These are phyloP conservation scores for Citrus maxima DNA, from an alignment of 345 rosid genomes.

Conservation along the genomic window DNA sequence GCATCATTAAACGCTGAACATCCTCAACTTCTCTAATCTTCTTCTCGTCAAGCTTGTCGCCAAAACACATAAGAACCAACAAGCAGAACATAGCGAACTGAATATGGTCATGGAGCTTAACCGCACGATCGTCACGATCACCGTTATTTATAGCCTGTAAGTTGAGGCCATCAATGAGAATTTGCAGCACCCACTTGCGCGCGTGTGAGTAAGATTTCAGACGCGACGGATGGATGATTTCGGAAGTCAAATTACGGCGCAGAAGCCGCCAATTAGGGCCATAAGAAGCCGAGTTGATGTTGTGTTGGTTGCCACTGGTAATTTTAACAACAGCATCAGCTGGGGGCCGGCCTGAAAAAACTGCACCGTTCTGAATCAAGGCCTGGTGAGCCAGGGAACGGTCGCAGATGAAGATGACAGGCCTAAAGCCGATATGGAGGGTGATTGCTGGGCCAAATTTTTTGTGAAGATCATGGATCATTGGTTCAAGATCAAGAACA, in stretches of 20 bases:
- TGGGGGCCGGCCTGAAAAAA: neutral
- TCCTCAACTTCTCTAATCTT: neutral
- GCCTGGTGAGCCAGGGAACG: neutral
- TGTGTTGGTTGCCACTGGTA: neutral
- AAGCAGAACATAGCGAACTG: neutral
- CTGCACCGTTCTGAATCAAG: neutral
- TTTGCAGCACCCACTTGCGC: constrained; percentile 14
- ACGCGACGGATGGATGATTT: neutral
- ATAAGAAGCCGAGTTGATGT: neutral
- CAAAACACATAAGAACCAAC: neutral
- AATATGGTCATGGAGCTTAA: neutral
- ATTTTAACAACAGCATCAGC: neutral
- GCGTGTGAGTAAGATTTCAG: neutral
- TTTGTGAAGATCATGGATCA: neutral
- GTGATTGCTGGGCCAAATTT: neutral
- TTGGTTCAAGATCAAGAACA: neutral
- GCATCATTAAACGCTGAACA: neutral
- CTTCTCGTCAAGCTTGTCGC: neutral
- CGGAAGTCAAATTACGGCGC: neutral
- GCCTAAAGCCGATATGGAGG: neutral
- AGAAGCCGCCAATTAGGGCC: neutral
- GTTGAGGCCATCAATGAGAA: constrained; percentile 1
- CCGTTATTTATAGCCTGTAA: neutral
- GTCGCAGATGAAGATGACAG: neutral
- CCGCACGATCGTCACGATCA: neutral